Evolutionary conservation across 805 yeast species (phyloP).

Genomic region (Myxozyma udenii): DNA sequence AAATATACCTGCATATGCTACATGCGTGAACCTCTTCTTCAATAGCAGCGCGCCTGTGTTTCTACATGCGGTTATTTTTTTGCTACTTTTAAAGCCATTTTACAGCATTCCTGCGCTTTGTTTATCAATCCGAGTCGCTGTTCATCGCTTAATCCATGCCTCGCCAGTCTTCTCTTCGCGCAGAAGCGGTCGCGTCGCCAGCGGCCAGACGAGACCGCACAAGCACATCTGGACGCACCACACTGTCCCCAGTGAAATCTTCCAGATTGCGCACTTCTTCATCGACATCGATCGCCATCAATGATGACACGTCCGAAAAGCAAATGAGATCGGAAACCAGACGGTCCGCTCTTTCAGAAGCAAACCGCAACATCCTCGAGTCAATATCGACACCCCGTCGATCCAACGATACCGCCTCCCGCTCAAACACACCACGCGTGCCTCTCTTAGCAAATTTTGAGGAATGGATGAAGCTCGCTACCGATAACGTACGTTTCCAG

Average conservation of each 20-base stretch:
- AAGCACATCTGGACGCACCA: too few relatives aligned
- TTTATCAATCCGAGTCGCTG: too few relatives aligned
- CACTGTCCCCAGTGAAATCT: neutral
- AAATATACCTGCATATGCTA: too few relatives aligned
- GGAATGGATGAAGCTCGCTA: conserved; percentile 77
- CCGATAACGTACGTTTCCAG: conserved; percentile 50
- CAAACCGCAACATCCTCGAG: conserved; percentile 16
- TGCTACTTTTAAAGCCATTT: too few relatives aligned
- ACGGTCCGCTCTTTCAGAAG: conserved; percentile 17
- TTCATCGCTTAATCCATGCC: too few relatives aligned
- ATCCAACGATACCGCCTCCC: neutral
- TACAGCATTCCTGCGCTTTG: too few relatives aligned
- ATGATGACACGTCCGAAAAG: conserved; percentile 26
- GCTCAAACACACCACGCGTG: conserved; percentile 18
- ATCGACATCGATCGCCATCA: conserved; percentile 4
- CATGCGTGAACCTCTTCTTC: too few relatives aligned
- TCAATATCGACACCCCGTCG: conserved; percentile 7
- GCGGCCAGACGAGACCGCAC: neutral
- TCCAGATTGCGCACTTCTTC: neutral
- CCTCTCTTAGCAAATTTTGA: conserved; percentile 52
- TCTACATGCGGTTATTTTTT: too few relatives aligned
- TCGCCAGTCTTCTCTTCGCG: conserved; percentile 1
- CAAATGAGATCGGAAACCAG: conserved; percentile 2
- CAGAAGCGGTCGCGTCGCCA: neutral
- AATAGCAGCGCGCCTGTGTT: too few relatives aligned